Evolutionary conservation across 495 filamentous ascomycete genomes (phyloP).

Genomic region (Talaromyces wortmannii): DNA sequence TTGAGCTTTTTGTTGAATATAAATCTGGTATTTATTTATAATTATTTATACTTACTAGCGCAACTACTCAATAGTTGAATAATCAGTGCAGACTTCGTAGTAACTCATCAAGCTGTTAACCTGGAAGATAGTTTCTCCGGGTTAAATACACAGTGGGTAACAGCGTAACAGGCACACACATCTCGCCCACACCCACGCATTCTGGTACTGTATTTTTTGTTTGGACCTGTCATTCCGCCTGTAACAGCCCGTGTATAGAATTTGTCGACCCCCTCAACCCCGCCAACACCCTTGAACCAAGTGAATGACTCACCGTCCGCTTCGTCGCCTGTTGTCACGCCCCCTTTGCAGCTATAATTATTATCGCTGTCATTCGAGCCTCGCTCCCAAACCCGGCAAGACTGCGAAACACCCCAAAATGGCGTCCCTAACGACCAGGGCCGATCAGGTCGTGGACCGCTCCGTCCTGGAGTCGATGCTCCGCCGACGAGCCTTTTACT

Average conservation of each 20-base stretch:
- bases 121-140: too few relatives aligned
- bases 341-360: conserved; percentile 5
- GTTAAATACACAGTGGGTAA: too few relatives aligned
- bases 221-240: background rate
- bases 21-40: too few relatives aligned
- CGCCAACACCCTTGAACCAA: conserved; percentile 1
- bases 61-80: too few relatives aligned
- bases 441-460: conserved; percentile 83
- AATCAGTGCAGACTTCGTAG: too few relatives aligned
- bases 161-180: too few relatives aligned
- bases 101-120: too few relatives aligned
- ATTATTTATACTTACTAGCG: too few relatives aligned
- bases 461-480: conserved; percentile 74
- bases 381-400: conserved; percentile 15
- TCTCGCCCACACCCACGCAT: background rate
- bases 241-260: background rate
- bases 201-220: conserved; percentile 2
- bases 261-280: background rate
- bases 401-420: conserved; percentile 26
- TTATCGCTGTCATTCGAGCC: conserved; percentile 12
- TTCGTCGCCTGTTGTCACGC: conserved; percentile 25
- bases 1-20: too few relatives aligned
- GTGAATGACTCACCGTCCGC: conserved; percentile 42
- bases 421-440: conserved; percentile 69
- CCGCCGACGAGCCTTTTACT: conserved; percentile 85